Base-by-base conservation (phyloP, 441 rosid species). In the Adansonia grandidieri region DNA sequence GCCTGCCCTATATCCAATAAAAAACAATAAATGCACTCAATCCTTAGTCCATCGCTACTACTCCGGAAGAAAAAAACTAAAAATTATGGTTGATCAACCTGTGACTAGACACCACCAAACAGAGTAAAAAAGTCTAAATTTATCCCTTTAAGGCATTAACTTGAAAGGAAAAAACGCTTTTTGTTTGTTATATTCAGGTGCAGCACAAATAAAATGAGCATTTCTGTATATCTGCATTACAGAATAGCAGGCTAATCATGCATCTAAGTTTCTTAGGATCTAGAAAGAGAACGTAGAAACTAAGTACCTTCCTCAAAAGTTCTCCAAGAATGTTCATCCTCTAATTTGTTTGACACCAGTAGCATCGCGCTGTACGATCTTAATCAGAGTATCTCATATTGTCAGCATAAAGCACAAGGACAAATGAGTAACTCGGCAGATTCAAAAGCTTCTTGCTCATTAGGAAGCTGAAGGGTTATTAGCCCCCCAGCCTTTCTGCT, bases 401-500 rank as follows among this genome's bases (percentile, higher is more conserved):
- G 47, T 75, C 54, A 72, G 80, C 58, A 42, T 4, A 13, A 53
- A 83, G 70, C 14, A 76, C 71, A 76, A 58, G 32, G 28, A 73
- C 4, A 77, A 71, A 56, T 44, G 42, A 73, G 62, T 87, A 95
- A 96, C 99, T 95, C 97, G 64, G 88, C 90, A 60, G 95, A 86
- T 79, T 86, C 90, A 86, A 77, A 81, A 42, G 77, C 80, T 79
- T 82, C 97, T 81, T 84, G 86, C 77, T 82, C 82, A 66, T 87
- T 77, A 68, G 99, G 97, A 81, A 95, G 98, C 85, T 90, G 92
- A 85, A 93, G 82, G 60, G 92, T 86, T 63, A 88, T 74, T 79
- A 95, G 80, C 17, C 99, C 99, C 54, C 99, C 98, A 61, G 96
- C 89, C 87, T 91, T 92, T 86, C 97, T 88, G 82, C 88, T 92